Conservation (phyloP, 345 rosid species). For the Rhodamnia argentea region DNA sequence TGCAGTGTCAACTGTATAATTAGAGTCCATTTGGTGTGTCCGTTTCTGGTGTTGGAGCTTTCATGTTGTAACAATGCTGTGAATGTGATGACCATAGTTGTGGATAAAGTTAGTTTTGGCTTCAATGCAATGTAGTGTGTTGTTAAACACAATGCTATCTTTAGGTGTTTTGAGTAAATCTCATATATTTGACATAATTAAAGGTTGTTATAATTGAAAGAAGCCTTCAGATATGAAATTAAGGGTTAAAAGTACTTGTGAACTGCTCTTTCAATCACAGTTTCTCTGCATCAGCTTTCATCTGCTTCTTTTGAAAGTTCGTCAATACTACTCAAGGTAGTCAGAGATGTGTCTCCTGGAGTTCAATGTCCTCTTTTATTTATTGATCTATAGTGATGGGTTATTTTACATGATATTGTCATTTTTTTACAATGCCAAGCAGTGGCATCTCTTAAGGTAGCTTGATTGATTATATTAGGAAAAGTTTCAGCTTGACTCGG, state of each 20-base stretch:
- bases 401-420: neutral
- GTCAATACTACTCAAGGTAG: neutral
- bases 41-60: neutral
- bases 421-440: neutral
- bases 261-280: neutral
- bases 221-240: neutral
- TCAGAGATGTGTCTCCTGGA: neutral
- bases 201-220: neutral
- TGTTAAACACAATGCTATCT: neutral
- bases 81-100: neutral
- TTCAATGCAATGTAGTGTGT: neutral
- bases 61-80: neutral
- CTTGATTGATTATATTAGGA: neutral
- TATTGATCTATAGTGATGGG: neutral
- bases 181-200: neutral
- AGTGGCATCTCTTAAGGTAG: neutral
- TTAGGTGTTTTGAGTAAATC: neutral
- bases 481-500: neutral
- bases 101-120: neutral
- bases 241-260: neutral
- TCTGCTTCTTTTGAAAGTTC: neutral
- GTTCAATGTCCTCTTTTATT: neutral
- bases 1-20: neutral
- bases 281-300: neutral
- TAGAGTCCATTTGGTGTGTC: neutral